phyloP scores from a whole-genome alignment of 331 rosid genomes.

The Rhamnella rubrinervis region DNA sequence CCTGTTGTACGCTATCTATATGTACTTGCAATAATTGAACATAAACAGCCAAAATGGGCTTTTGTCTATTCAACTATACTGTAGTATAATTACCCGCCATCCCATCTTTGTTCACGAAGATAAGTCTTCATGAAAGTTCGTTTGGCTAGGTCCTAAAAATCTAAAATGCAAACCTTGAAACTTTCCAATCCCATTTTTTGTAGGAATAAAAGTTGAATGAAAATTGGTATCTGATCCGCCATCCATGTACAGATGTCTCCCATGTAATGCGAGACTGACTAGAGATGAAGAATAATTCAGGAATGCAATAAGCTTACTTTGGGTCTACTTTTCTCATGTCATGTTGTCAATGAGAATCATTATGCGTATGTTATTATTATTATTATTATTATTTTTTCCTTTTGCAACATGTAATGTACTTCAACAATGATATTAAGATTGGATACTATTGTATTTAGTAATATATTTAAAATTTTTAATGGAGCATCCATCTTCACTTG shows the following conservation, averaged over 20 bases:
- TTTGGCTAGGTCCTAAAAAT: no score
- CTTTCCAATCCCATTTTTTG: no score
- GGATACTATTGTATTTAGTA: no score
- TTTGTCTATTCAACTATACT: neutral
- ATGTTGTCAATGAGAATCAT: neutral
- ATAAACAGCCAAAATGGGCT: neutral
- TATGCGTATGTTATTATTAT: neutral
- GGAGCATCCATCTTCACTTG: neutral
- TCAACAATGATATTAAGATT: no score
- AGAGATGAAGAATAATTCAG: no score
- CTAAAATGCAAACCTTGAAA: no score
- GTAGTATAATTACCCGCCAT: neutral
- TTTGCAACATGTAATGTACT: neutral
- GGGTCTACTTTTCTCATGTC: neutral
- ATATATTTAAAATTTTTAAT: no score
- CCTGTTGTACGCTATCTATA: no score
- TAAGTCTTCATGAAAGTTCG: no score
- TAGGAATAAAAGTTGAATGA: no score
- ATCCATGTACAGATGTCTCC: neutral
- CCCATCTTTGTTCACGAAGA: no score
- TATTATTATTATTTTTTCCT: no score
- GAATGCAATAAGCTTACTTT: neutral
- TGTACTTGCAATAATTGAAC: neutral
- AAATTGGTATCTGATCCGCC: neutral
- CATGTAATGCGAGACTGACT: neutral